Percentiles rank a stretch among this genome's conserved stretches.
Conservation (phyloP, 2,329 filamentous ascomycete genomes). For the Talaromyces sp. region DNA sequence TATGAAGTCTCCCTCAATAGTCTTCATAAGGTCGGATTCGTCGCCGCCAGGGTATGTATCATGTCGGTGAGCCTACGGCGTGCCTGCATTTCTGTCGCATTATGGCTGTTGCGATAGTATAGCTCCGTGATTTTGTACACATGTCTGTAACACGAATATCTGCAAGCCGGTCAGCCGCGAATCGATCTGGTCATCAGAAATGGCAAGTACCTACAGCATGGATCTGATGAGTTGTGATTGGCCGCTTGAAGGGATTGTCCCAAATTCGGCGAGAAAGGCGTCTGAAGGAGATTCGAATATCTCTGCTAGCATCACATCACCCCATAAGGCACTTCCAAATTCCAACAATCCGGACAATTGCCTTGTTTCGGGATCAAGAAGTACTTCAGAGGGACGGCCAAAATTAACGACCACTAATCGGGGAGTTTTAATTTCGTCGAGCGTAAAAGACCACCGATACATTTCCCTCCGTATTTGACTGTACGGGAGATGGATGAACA, state of each 20-base stretch:
- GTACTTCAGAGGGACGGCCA: constrained; percentile 49
- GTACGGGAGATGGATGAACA: constrained; percentile 57
- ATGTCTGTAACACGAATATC: constrained; percentile 40
- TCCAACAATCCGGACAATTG: constrained; percentile 52
- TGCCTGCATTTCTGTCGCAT: constrained; percentile 35
- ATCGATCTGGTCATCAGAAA: not conserved
- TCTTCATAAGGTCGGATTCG: constrained; percentile 15
- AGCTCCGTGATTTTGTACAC: constrained; percentile 37
- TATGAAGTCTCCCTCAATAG: not conserved
- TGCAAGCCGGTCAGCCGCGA: constrained; percentile 18
- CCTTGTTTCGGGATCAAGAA: constrained; percentile 50
- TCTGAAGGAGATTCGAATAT: constrained; percentile 42
- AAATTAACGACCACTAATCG: constrained; percentile 52
- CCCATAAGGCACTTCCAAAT: constrained; percentile 55
- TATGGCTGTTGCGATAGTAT: constrained; percentile 38
- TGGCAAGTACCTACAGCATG: constrained; percentile 31
- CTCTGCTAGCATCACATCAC: constrained; percentile 54
- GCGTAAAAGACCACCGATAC: constrained; percentile 40
- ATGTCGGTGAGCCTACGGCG: constrained; percentile 34
- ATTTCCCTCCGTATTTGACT: constrained; percentile 52
- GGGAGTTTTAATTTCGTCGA: constrained; percentile 52
- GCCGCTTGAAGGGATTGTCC: constrained; percentile 24
- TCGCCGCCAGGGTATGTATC: constrained; percentile 29
- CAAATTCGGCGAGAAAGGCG: constrained; percentile 38
- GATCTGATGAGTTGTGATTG: constrained; percentile 30